Base-by-base conservation (phyloP, 371 early-diverging fungal genomes). In the Syncephalastrum monosporum region DNA sequence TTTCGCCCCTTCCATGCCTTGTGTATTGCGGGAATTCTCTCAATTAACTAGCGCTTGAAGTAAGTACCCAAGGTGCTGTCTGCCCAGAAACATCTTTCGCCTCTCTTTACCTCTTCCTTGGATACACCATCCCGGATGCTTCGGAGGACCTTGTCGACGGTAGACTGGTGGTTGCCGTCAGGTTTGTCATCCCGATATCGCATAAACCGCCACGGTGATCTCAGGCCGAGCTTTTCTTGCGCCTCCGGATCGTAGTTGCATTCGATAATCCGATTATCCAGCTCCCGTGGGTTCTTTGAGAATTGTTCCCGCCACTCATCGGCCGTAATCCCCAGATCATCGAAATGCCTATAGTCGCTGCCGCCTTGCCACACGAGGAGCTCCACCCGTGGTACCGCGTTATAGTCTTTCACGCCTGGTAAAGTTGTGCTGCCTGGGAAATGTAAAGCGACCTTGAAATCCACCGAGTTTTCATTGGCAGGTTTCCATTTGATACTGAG, bases 401-500 rank as follows among this genome's bases (percentile, higher is more conserved):
- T 53, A 15, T 48, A 56, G 42, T 75, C 72, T 15, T 59, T 50
- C 1, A 68, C 75, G 10, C 75, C 80, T 3, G 76, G 77, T 44
- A 74, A 29, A 6, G 65, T 60, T 7, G 61, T 65, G 15, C 62
- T 58, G 14, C 61, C 65, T 41, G 78, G 77, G 47, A 71, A 79
- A 24, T 65, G 54, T 6, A 89, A 59, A 14, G 68, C 45, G 10
- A 91, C 71, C 59, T 79, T 82, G 57, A 99, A 98, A 68, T 99
- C 99, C 13, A 99, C 84, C 0, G 99, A 96, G 72, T 99, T 99
- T 63, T 99, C 93, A 55, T 91, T 86, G 12, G 97, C 87, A 12
- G 99, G 99, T 67, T 99, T 99, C 99, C 99, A 99, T 79, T 99
- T 99, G 33, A 99, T 72, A 82, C 92, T 93, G 63, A 0, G 42